These are phyloP conservation scores for Pyropia yezoensis DNA, from an alignment of 23 red algal genomes.

Conservation along the genomic window DNA sequence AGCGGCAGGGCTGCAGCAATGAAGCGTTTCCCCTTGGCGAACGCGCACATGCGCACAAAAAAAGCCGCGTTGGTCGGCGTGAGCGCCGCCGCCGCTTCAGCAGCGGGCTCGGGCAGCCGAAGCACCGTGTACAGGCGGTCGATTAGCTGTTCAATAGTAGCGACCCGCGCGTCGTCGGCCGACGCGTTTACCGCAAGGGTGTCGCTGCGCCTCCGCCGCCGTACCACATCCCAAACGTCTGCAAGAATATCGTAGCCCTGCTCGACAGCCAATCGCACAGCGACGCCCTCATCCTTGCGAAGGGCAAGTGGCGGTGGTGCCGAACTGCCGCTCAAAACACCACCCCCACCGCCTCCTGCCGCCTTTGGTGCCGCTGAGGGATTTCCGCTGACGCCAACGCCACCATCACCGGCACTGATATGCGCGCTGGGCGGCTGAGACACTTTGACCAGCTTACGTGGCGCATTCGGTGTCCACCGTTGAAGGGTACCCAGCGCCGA, in stretches of 20 bases:
- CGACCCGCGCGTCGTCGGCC: not conserved
- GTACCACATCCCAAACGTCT: not conserved
- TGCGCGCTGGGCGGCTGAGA: not conserved
- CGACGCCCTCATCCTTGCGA: not conserved
- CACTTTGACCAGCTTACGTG: conserved; percentile 1
- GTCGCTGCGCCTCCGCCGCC: not conserved
- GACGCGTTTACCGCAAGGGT: not conserved
- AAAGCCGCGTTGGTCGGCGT: not conserved
- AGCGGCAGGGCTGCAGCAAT: not conserved
- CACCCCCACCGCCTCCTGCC: not conserved
- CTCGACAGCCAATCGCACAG: not conserved
- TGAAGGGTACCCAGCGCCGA: conserved; percentile 2
- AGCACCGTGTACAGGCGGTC: not conserved
- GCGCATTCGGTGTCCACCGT: not conserved
- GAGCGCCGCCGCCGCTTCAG: not conserved
- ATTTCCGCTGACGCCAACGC: not conserved
- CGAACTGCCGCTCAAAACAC: not conserved
- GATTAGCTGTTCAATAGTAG: not conserved
- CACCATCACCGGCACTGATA: not conserved
- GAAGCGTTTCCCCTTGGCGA: not conserved
- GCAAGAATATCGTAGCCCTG: conserved; percentile 2
- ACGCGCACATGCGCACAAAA: conserved; percentile 3
- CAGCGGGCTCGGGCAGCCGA: not conserved
- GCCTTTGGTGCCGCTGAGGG: not conserved
- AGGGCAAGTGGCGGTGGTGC: not conserved